Evolutionary conservation across 1,284 basidiomycete species (phyloP), one percentile per base, ranked within the genome.

Genomic region (Golubevia sp.): DNA sequence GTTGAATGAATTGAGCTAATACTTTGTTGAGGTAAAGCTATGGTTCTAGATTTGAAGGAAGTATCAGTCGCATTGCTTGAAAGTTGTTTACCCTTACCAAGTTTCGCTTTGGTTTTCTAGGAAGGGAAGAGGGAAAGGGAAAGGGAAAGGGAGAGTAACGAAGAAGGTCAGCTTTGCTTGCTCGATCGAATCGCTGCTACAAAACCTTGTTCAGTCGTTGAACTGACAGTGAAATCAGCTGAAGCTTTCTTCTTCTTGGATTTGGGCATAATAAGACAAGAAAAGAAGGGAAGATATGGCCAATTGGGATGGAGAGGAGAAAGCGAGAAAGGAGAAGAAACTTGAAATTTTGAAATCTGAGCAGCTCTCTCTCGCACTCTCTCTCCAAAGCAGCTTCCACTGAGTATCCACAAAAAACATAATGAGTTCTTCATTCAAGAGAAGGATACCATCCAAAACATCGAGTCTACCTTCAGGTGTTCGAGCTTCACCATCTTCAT

Each of bases 91-190:
- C 92, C 93, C 84, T 96, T 98, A 38, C 96, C 96, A 56, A 99
- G 91, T 85, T 97, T 98, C 54, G 96, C 88, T 84, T 93, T 97
- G 24, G 92, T 90, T 92, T 96, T 97, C 93, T 97, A 54, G 0
- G 8, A 49, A 20, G 8, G 26, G 7, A 48, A 23, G 24, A 25
- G 25, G 18, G 2, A 2, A 30, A 20, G 23, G n/a, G 38, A 24
- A 5, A 2, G 21, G 50, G 13, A 52, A 23, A 13, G 13, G 21
- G 13, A 27, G 13, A 23, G 50, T 23, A 13, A 23, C 11, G 13
- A 27, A 52, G 50, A 7, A 6, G 13, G 25, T 23, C 50, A 52
- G 50, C n/a, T n/a, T n/a, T n/a, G n/a, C n/a, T n/a, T n/a, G n/a
- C n/a, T n/a, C n/a, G n/a, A n/a, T n/a, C n/a, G n/a, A n/a, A n/a